Percentiles rank a stretch among this genome's conserved stretches.
These are phyloP conservation scores for Maudiozyma humilis DNA, from an alignment of 1,139 yeast genomes.

Conservation along the genomic window DNA sequence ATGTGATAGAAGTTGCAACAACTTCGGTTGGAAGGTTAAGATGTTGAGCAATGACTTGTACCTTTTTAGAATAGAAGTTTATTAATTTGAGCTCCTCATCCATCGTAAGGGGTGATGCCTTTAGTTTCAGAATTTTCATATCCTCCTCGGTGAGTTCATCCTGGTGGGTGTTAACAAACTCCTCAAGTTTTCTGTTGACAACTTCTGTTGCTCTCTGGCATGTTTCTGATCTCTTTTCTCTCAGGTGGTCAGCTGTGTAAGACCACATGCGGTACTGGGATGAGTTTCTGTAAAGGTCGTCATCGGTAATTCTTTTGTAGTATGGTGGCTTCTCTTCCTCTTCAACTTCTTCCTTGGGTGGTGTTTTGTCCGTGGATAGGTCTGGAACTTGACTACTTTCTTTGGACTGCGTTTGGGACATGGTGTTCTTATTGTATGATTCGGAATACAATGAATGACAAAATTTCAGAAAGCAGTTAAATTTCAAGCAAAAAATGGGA, in stretches of 20 bases:
- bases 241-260: conserved; percentile 51
- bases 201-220: conserved; percentile 45
- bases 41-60: conserved; percentile 50
- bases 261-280: conserved; percentile 86
- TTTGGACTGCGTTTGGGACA: neutral
- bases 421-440: neutral
- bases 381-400: neutral
- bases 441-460: too few species aligned
- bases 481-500: too few species aligned
- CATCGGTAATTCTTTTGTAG: conserved; percentile 44
- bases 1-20: conserved; percentile 76
- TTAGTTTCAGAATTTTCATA: conserved; percentile 33
- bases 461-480: too few species aligned
- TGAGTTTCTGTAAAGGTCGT: conserved; percentile 80
- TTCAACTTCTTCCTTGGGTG: neutral
- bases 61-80: conserved; percentile 61
- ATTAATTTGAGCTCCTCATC: conserved; percentile 68
- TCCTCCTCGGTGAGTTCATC: conserved; percentile 30
- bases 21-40: conserved; percentile 59
- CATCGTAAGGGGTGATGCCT: conserved; percentile 44
- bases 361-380: neutral
- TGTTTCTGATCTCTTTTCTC: conserved; percentile 38
- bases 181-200: conserved; percentile 36
- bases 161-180: conserved; percentile 30
- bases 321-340: conserved; percentile 14